Conservation (phyloP, 495 filamentous ascomycete species). For the Aspergillus ostianus region DNA sequence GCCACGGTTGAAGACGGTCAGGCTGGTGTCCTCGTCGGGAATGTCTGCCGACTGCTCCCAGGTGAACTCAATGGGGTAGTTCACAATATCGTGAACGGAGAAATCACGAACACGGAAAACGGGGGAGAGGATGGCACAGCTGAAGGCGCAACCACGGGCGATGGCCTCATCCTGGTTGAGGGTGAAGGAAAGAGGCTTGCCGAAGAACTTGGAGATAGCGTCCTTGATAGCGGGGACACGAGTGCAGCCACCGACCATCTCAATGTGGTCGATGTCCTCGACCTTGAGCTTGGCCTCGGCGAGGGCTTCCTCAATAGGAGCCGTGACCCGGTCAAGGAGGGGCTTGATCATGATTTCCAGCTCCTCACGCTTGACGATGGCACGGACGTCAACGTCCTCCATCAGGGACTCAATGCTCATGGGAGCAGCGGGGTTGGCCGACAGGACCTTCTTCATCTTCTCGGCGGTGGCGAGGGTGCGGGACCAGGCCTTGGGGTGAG, state of each 20-base stretch:
- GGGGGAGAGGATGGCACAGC: conserved; percentile 95
- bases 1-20: conserved; percentile 96
- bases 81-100: conserved; percentile 93
- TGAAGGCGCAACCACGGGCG: conserved; percentile 94
- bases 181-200: conserved; percentile 90
- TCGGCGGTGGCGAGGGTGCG: conserved; percentile 86
- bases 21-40: conserved; percentile 95
- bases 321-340: conserved; percentile 69
- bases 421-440: conserved; percentile 91
- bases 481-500: conserved; percentile 82
- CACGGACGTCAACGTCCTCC: conserved; percentile 91
- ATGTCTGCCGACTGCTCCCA: conserved; percentile 99
- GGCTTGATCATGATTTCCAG: conserved; percentile 88
- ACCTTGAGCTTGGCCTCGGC: conserved; percentile 83
- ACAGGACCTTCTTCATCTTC: conserved; percentile 98
- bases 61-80: conserved; percentile 98
- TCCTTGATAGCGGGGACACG: conserved; percentile 94
- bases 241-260: conserved; percentile 92
- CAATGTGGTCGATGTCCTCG: conserved; percentile 91
- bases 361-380: conserved; percentile 90
- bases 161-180: conserved; percentile 98
- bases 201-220: conserved; percentile 84
- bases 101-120: conserved; percentile 99
- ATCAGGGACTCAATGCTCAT: conserved; percentile 97
- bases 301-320: conserved; percentile 84